These are phyloP conservation scores for Trypanosoma brucei DNA, from an alignment of 208 protist species.

Conservation along the genomic window DNA sequence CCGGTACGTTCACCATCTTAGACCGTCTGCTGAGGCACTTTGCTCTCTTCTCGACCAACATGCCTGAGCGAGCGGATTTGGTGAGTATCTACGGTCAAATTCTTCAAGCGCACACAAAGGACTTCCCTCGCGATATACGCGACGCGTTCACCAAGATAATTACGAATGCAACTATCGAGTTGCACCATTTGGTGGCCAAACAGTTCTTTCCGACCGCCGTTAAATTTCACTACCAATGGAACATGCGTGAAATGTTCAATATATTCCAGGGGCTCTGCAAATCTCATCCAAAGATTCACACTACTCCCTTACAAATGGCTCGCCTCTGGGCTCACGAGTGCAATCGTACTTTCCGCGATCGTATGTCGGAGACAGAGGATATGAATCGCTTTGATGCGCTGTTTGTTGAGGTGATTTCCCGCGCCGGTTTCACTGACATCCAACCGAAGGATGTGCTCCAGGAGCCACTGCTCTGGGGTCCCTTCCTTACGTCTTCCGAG, in stretches of 20 bases:
- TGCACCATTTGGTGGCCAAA: constrained; percentile 87
- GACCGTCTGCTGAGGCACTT: constrained; percentile 96
- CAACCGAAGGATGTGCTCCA: constrained; percentile 76
- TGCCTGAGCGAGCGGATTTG: constrained; percentile 89
- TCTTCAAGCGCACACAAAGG: constrained; percentile 88
- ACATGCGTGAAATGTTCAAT: constrained; percentile 97
- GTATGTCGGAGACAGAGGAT: constrained; percentile 90
- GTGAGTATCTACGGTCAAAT: constrained; percentile 95
- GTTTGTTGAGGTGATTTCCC: constrained; percentile 78
- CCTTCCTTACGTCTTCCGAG: constrained; percentile 83
- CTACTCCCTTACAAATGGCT: constrained; percentile 70
- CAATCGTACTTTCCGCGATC: constrained; percentile 96
- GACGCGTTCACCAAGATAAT: constrained; percentile 82
- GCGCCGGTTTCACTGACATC: constrained; percentile 81
- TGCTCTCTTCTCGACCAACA: constrained; percentile 94
- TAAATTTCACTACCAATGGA: constrained; percentile 99
- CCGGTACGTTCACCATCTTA: constrained; percentile 97
- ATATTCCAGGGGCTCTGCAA: constrained; percentile 95
- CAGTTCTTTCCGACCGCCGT: constrained; percentile 97
- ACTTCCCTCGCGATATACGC: constrained; percentile 84
- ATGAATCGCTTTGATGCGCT: constrained; percentile 88
- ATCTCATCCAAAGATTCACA: constrained; percentile 85
- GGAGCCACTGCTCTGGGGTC: constrained; percentile 93
- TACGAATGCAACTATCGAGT: constrained; percentile 90
- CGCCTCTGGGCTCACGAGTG: constrained; percentile 96